Base-by-base conservation (phyloP, 306 rosid species). In the Gastrolobium villosum region DNA sequence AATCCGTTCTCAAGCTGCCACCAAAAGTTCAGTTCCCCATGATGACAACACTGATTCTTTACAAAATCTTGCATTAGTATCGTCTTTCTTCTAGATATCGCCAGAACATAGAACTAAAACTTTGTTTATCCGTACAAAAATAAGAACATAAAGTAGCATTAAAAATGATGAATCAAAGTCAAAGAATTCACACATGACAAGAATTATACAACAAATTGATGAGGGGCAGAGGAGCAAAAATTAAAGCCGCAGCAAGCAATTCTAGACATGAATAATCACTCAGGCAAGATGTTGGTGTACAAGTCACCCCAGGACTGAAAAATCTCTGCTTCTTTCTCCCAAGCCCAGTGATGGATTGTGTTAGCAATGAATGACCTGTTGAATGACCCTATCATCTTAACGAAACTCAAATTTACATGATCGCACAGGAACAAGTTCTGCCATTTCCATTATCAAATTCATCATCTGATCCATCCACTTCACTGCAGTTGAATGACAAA, bases 381-480 rank as follows among this genome's bases (percentile, higher is more conserved):
- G 77, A 82, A 79, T 52, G 81, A 84, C 50, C 84, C 74, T 26
- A 65, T 81, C 79, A 52, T 70, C 72, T 83, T 43, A 72, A 78
- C 56, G 84, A 65, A 76, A 45, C 46, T 80, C 78, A 79, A 50
- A 81, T 85, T 88, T 92, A 94, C 98, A 94, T 92, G 65, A 94
- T 85, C 49, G 90, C 72, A 80, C 98, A 94, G 1, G 90, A 72
- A 85, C 98, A 94, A 53, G 87, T 76, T 89, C 91, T 89, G 89
- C 85, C 93, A 72, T 80, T 90, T 83, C 97, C 93, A 57, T 80
- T 84, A 62, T 89, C 96, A 76, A 86, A 86, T 72, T 92, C 98
- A 35, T 94, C 94, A 55, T 94, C 98, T 13, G 97, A 90, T 81
- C 87, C 92, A 69, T 94, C 92, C 34, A 7, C 81, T 84, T 94